Evolutionary conservation across 805 yeast species (phyloP).

Genomic region (Metschnikowia colocasiae): DNA sequence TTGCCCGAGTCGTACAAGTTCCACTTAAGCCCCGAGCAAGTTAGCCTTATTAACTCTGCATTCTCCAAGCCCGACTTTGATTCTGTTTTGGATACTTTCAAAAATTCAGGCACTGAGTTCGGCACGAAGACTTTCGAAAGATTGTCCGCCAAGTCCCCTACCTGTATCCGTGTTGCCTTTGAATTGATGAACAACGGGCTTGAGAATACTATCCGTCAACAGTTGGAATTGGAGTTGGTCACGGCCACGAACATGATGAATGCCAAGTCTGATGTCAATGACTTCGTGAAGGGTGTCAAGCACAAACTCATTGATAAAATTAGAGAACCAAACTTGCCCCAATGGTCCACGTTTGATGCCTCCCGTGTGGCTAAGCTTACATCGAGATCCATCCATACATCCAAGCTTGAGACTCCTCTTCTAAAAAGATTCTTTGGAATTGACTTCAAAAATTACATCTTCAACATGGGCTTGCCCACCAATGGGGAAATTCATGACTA

Average conservation of each 20-base stretch:
- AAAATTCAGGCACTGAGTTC: constrained; percentile 58
- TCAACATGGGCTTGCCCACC: constrained; percentile 75
- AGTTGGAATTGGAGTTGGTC: constrained; percentile 68
- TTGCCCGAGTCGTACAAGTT: constrained; percentile 62
- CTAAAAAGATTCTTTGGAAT: constrained; percentile 39
- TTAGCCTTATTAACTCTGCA: constrained; percentile 63
- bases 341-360: constrained; percentile 39
- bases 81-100: constrained; percentile 52
- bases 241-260: constrained; percentile 72
- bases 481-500: constrained; percentile 60
- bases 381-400: constrained; percentile 18
- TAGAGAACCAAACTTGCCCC: constrained; percentile 45
- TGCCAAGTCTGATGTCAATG: constrained; percentile 47
- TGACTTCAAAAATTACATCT: constrained; percentile 48
- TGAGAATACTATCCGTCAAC: constrained; percentile 54
- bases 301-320: constrained; percentile 62
- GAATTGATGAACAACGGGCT: constrained; percentile 63
- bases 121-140: constrained; percentile 55
- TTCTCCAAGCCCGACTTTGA: constrained; percentile 55
- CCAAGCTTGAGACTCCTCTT: constrained; percentile 26
- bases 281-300: constrained; percentile 67
- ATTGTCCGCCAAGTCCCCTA: constrained; percentile 64
- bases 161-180: constrained; percentile 72
- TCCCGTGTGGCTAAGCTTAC: constrained; percentile 21
- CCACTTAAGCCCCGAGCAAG: constrained; percentile 52